A percentile compares a stretch with the other conserved stretches of the same genome.
Evolutionary conservation across 1,139 yeast species (phyloP).

Genomic region (Scheffersomyces illinoinensis): DNA sequence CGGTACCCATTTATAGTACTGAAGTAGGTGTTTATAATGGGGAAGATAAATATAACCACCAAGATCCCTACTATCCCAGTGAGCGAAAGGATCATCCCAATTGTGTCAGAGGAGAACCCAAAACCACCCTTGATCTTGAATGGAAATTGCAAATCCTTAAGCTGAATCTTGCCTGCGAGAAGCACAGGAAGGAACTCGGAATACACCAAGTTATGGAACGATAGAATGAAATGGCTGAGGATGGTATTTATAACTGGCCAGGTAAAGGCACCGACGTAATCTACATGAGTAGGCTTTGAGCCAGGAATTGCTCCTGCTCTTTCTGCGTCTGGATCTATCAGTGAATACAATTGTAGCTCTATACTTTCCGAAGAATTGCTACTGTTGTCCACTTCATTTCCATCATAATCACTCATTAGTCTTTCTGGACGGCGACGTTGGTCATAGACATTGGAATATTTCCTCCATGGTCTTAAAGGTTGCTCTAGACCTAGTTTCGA

Average conservation of each 20-base stretch:
- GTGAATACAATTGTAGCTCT: background rate
- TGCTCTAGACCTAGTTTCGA: slow-evolving; percentile 30
- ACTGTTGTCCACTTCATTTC: background rate
- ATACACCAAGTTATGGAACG: slow-evolving; percentile 21
- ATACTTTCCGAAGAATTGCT: background rate
- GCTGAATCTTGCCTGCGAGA: slow-evolving; percentile 18
- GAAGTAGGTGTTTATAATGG: slow-evolving; percentile 22
- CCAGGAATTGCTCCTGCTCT: background rate
- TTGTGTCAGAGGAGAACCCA: slow-evolving; percentile 20
- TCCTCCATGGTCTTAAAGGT: slow-evolving; percentile 37
- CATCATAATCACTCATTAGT: background rate
- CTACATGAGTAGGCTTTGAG: background rate
- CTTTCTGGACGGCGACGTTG: background rate
- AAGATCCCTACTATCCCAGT: slow-evolving; percentile 27
- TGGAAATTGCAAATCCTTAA: slow-evolving; percentile 17
- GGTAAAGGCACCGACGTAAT: slow-evolving; percentile 16
- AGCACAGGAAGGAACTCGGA: slow-evolving; percentile 24
- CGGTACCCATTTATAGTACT: slow-evolving; percentile 23
- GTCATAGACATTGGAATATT: background rate
- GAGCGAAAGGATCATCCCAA: slow-evolving; percentile 24
- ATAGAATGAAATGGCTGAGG: slow-evolving; percentile 17
- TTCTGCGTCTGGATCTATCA: background rate
- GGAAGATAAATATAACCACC: slow-evolving; percentile 23
- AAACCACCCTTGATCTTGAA: slow-evolving; percentile 21
- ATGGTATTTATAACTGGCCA: slow-evolving; percentile 22